phyloP scores from a whole-genome alignment of 2,329 filamentous ascomycete species.

The Huntiella savannae region DNA sequence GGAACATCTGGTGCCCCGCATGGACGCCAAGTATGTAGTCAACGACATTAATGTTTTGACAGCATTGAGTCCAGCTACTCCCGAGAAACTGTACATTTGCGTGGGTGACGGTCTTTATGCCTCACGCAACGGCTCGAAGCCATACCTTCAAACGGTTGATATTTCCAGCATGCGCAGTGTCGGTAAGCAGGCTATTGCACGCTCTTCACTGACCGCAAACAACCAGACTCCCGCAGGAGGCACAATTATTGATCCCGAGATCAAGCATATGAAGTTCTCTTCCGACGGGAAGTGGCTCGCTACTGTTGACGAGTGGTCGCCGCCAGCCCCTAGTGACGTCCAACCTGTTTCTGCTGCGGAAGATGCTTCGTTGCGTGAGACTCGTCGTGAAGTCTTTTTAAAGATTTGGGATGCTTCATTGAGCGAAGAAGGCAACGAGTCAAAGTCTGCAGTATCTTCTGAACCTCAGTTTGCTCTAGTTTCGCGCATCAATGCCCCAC shows the following conservation, averaged over 20 bases:
- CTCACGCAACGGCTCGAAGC: constrained; percentile 30
- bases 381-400: constrained; percentile 54
- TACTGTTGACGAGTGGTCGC: constrained; percentile 80
- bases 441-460: not conserved
- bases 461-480: constrained; percentile 46
- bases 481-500: constrained; percentile 68
- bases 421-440: not conserved
- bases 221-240: constrained; percentile 50
- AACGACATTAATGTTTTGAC: constrained; percentile 22
- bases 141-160: constrained; percentile 67
- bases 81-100: constrained; percentile 47
- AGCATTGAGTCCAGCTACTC: constrained; percentile 39
- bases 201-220: constrained; percentile 69
- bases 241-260: constrained; percentile 56
- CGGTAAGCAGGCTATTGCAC: constrained; percentile 70
- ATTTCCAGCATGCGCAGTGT: constrained; percentile 59
- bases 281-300: constrained; percentile 75
- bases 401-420: constrained; percentile 57
- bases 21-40: constrained; percentile 19
- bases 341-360: constrained; percentile 19
- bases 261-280: constrained; percentile 58
- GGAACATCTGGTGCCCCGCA: constrained; percentile 32
- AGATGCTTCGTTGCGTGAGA: constrained; percentile 27
- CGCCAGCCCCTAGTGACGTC: constrained; percentile 48
- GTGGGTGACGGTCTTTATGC: constrained; percentile 43